Percentiles rank a stretch among this genome's conserved stretches.
Evolutionary conservation across 305 asterid genomes (phyloP).

Genomic region (Fraxinus floribunda): DNA sequence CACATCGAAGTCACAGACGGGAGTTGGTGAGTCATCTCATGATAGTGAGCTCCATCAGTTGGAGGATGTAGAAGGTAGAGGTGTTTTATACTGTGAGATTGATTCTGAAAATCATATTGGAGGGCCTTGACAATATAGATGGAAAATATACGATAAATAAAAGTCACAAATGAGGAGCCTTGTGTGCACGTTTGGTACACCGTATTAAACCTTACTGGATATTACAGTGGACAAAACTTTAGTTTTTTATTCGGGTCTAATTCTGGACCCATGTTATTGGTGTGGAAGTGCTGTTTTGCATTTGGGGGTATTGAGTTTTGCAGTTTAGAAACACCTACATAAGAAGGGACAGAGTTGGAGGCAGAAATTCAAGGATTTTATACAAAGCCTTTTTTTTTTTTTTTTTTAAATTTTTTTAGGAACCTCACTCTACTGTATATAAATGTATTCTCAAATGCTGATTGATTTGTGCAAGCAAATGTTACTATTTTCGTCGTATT

Average conservation of each 20-base stretch:
- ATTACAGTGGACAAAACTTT: neutral
- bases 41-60: conserved; percentile 25
- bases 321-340: conserved; percentile 13
- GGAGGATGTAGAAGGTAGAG: conserved; percentile 47
- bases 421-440: neutral
- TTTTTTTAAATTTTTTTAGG: neutral
- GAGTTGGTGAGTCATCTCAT: conserved; percentile 27
- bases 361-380: neutral
- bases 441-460: neutral
- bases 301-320: conserved; percentile 18
- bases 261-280: neutral
- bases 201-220: neutral
- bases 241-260: neutral
- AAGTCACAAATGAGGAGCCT: conserved; percentile 33
- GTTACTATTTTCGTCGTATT: neutral
- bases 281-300: neutral
- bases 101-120: conserved; percentile 26
- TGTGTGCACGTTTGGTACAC: conserved; percentile 6
- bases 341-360: neutral
- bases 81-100: conserved; percentile 49
- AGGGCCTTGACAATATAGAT: conserved; percentile 29
- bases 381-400: neutral
- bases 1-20: conserved; percentile 22
- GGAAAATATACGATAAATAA: conserved; percentile 34
- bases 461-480: neutral